Evolutionary conservation across 768 basidiomycete species (phyloP).

Genomic region (Kwoniella sp.): DNA sequence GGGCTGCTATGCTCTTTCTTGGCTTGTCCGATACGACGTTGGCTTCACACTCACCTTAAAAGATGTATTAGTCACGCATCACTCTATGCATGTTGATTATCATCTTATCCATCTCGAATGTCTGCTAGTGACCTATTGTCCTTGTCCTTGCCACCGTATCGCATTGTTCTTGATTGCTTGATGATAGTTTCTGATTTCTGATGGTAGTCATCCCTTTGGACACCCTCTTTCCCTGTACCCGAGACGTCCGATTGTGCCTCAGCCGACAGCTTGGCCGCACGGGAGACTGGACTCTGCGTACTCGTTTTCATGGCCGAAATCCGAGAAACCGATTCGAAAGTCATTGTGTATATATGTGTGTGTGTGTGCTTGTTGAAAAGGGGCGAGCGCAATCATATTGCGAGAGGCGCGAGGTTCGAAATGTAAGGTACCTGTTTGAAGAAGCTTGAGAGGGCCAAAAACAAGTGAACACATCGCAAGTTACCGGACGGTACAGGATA

Average conservation of each 20-base stretch:
- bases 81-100: too few species aligned
- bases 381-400: too few species aligned
- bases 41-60: neutral
- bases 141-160: neutral
- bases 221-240: neutral
- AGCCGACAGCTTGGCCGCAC: too few species aligned
- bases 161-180: neutral
- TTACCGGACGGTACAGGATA: neutral
- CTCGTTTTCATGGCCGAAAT: too few species aligned
- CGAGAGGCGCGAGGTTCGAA: too few species aligned
- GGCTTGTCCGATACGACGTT: neutral
- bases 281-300: too few species aligned
- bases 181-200: neutral
- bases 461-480: too few species aligned
- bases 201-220: constrained; percentile 2
- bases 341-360: neutral
- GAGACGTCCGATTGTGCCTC: neutral
- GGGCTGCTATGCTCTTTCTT: neutral
- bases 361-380: neutral
- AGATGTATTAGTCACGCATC: neutral
- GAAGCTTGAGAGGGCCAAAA: neutral
- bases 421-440: neutral
- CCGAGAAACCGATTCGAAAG: too few species aligned
- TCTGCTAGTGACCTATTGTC: too few species aligned
- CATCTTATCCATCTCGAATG: too few species aligned